A percentile compares a stretch with the other conserved stretches of the same genome.
phyloP scores from a whole-genome alignment of 23 red algal genomes.

The Gracilaria gracilis region DNA sequence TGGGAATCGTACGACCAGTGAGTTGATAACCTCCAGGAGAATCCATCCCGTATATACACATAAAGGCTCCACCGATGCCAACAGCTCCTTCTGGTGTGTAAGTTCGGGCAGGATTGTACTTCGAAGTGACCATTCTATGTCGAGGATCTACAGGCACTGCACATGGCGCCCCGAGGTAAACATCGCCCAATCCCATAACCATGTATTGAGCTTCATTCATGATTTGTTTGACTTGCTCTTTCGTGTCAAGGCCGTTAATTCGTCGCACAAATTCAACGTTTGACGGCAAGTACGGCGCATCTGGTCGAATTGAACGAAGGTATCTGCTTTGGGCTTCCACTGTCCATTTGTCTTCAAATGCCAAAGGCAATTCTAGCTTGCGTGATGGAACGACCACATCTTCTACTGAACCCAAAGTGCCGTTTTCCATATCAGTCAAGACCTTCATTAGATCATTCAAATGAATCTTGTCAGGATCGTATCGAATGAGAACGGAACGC shows the following conservation, averaged over 20 bases:
- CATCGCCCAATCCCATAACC: conserved; percentile 85
- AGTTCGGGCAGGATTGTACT: conserved; percentile 78
- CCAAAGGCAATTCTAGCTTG: conserved; percentile 61
- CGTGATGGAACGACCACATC: conserved; percentile 58
- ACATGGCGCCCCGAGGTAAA: conserved; percentile 78
- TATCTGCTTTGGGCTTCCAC: conserved; percentile 56
- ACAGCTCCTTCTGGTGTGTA: conserved; percentile 81
- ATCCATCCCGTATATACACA: conserved; percentile 87
- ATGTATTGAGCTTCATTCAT: conserved; percentile 69
- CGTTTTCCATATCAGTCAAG: conserved; percentile 63
- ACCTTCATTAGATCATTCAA: conserved; percentile 24
- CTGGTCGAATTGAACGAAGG: conserved; percentile 65
- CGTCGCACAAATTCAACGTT: conserved; percentile 85
- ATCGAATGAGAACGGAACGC: conserved; percentile 69
- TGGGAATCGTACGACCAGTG: conserved; percentile 75
- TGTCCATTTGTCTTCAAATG: conserved; percentile 77
- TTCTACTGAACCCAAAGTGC: conserved; percentile 64
- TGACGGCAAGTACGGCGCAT: conserved; percentile 81
- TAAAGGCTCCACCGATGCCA: conserved; percentile 76
- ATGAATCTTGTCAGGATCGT: conserved; percentile 56
- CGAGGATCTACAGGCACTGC: conserved; percentile 74
- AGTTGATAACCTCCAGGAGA: conserved; percentile 83
- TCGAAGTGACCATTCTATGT: conserved; percentile 77
- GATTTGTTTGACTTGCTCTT: conserved; percentile 47
- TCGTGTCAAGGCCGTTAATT: conserved; percentile 66